A percentile compares a stretch with the other conserved stretches of the same genome.
Evolutionary conservation across 306 rosid genomes (phyloP).

Genomic region (Cicer arietinum): DNA sequence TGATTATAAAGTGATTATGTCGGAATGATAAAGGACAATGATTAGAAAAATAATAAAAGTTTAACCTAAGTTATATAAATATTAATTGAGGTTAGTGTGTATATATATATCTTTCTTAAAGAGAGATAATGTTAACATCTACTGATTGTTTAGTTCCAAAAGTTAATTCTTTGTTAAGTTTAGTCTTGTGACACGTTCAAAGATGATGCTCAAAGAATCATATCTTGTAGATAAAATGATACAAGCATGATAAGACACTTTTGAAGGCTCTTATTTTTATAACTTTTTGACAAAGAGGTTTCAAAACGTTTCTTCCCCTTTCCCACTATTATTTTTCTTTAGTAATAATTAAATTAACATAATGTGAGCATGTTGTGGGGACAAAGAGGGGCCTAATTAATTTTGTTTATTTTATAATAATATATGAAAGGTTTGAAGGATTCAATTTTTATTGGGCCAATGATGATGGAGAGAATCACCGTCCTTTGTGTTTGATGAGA

Average conservation of each 20-base stretch:
- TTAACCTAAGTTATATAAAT: slow-evolving; percentile 41
- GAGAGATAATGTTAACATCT: slow-evolving; percentile 38
- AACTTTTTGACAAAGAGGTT: slow-evolving; percentile 36
- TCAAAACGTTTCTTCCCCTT: slow-evolving; percentile 44
- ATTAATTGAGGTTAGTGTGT: slow-evolving; percentile 15
- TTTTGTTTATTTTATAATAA: slow-evolving; percentile 42
- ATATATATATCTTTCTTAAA: slow-evolving; percentile 33
- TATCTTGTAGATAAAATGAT: slow-evolving; percentile 43
- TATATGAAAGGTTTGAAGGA: slow-evolving; percentile 45
- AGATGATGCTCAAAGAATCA: slow-evolving; percentile 48
- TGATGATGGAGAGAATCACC: slow-evolving; percentile 57
- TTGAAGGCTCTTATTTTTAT: slow-evolving; percentile 41
- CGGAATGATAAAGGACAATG: slow-evolving; percentile 65
- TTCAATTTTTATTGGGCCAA: slow-evolving; percentile 48
- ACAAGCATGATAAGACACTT: slow-evolving; percentile 58
- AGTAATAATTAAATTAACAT: slow-evolving; percentile 14
- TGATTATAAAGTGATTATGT: slow-evolving; percentile 48
- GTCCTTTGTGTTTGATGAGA: slow-evolving; percentile 65
- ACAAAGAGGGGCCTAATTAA: slow-evolving; percentile 40
- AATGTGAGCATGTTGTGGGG: slow-evolving; percentile 55
- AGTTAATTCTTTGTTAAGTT: slow-evolving; percentile 46
- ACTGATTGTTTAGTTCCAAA: slow-evolving; percentile 58
- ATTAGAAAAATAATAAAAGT: slow-evolving; percentile 38
- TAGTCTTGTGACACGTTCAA: slow-evolving; percentile 39
- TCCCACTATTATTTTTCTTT: neutral